phyloP scores from a whole-genome alignment of 2,329 filamentous ascomycete genomes.

The Calonectria montana region DNA sequence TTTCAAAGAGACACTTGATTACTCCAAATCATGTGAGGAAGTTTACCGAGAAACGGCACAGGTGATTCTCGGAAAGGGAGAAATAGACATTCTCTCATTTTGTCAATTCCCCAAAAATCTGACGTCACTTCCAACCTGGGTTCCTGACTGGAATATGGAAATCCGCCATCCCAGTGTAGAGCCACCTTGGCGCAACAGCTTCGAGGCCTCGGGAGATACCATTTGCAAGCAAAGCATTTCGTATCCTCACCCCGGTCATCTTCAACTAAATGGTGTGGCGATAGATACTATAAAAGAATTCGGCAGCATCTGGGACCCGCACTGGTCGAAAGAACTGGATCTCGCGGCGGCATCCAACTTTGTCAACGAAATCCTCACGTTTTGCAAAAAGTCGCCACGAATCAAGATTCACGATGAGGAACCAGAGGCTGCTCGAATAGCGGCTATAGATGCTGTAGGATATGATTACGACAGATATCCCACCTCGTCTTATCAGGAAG shows the following conservation, averaged over 20 bases:
- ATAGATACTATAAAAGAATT: constrained; percentile 21
- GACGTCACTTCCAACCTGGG: constrained; percentile 21
- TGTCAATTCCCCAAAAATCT: constrained; percentile 24
- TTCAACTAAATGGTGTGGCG: constrained; percentile 3
- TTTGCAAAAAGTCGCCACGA: constrained; percentile 24
- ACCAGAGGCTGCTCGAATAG: constrained; percentile 15
- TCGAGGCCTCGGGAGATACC: constrained; percentile 13
- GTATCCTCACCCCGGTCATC: background rate
- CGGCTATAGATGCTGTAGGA: background rate
- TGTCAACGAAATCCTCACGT: constrained; percentile 2
- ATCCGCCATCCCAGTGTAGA: constrained; percentile 15
- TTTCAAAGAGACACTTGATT: constrained; percentile 13
- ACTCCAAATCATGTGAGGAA: constrained; percentile 18
- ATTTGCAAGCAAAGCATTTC: background rate
- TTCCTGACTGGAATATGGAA: constrained; percentile 30
- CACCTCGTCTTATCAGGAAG: background rate
- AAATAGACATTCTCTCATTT: constrained; percentile 19
- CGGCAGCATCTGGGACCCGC: constrained; percentile 23
- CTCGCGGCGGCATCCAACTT: background rate
- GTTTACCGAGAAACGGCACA: constrained; percentile 23
- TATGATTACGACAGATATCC: background rate
- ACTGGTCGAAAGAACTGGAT: constrained; percentile 17
- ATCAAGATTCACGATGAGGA: constrained; percentile 4
- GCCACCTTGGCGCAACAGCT: constrained; percentile 14
- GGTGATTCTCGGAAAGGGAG: constrained; percentile 14